phyloP scores from a whole-genome alignment of 441 rosid species.

The Arabidopsis hybrid region DNA sequence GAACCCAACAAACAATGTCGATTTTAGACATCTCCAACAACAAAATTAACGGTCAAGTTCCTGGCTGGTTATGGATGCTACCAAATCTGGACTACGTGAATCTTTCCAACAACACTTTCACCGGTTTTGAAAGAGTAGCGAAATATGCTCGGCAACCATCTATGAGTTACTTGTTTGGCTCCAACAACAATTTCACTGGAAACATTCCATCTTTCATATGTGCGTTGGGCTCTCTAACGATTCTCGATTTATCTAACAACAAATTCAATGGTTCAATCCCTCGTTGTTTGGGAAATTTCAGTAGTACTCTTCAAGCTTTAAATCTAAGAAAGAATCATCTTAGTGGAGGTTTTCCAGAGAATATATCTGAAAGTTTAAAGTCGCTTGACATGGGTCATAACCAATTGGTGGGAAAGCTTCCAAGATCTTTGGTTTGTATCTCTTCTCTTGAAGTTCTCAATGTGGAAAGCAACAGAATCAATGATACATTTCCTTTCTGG shows the following conservation, averaged over 20 bases:
- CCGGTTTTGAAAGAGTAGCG: background rate
- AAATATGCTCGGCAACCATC: background rate
- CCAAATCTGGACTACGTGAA: background rate
- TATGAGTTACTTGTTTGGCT: conserved; percentile 11
- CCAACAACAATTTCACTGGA: conserved; percentile 43
- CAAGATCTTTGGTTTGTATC: conserved; percentile 41
- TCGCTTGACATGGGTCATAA: conserved; percentile 53
- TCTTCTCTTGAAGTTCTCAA: conserved; percentile 10
- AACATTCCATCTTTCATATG: conserved; percentile 54
- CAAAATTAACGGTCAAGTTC: conserved; percentile 48
- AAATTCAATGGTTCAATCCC: conserved; percentile 49
- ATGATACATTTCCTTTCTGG: background rate
- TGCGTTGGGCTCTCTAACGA: conserved; percentile 13
- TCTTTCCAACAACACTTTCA: conserved; percentile 50
- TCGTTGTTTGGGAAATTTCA: conserved; percentile 35
- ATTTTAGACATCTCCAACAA: conserved; percentile 57
- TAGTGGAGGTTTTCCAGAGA: conserved; percentile 38
- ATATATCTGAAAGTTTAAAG: conserved; percentile 25
- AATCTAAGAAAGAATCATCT: conserved; percentile 52
- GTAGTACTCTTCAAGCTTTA: conserved; percentile 37
- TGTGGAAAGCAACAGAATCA: background rate
- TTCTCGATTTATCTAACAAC: conserved; percentile 59
- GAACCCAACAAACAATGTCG: background rate
- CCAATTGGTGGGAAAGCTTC: conserved; percentile 49
- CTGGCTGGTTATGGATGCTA: conserved; percentile 54